Conservation (phyloP, 257 asterid genomes). For the Leonotis leonurus region DNA sequence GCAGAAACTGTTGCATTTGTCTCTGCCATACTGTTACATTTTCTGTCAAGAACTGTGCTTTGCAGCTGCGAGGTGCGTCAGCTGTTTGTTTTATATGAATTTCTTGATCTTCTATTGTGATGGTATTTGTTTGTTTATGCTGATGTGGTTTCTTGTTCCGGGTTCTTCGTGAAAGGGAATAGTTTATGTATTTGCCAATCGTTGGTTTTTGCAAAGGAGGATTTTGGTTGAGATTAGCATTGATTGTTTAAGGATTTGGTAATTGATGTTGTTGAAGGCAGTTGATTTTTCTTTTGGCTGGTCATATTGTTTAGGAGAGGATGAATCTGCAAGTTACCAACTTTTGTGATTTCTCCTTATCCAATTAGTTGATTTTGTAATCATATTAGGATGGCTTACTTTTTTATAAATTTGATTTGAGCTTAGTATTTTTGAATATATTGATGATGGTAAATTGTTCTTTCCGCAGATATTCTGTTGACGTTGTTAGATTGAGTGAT, state of each 20-base stretch:
- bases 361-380: conserved; percentile 15
- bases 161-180: not conserved
- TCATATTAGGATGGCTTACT: conserved; percentile 10
- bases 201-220: too few species aligned
- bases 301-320: conserved; percentile 39
- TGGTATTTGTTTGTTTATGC: conserved; percentile 3
- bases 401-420: conserved; percentile 3
- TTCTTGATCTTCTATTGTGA: not conserved
- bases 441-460: not conserved
- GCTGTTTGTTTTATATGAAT: not conserved
- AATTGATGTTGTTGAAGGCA: conserved; percentile 25
- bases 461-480: conserved; percentile 18
- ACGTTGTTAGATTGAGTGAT: not conserved
- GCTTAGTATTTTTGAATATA: conserved; percentile 5
- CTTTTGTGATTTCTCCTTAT: too few species aligned
- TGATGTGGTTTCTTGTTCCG: not conserved
- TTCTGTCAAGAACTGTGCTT: conserved; percentile 9
- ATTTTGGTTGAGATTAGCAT: too few species aligned
- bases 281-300: conserved; percentile 23
- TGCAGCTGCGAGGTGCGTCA: conserved; percentile 18
- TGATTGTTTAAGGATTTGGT: too few species aligned
- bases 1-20: not conserved
- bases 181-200: too few species aligned
- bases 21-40: conserved; percentile 1
- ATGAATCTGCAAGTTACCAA: conserved; percentile 43